A percentile compares a stretch with the other conserved stretches of the same genome.
Evolutionary conservation across 2,329 filamentous ascomycete species (phyloP).

Genomic region (Pseudopyricularia cyperi): DNA sequence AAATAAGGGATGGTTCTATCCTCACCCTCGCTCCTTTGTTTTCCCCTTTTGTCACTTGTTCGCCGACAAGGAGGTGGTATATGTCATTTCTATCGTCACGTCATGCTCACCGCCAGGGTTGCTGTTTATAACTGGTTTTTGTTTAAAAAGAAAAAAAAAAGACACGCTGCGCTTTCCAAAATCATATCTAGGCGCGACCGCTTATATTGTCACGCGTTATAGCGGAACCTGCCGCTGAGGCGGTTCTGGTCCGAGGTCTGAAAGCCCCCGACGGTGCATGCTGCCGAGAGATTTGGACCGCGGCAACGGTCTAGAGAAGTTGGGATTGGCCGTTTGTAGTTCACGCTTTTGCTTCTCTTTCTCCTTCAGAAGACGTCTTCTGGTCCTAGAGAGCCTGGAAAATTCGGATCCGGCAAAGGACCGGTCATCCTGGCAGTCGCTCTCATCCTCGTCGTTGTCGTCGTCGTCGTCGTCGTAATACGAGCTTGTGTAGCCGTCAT

Average conservation of each 20-base stretch:
- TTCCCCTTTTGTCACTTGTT: too few species aligned
- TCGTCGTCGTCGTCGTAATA: background rate
- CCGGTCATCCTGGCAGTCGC: background rate
- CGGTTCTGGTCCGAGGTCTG: background rate
- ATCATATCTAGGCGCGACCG: background rate
- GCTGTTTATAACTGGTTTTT: background rate
- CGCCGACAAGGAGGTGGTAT: background rate
- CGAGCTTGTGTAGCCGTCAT: background rate
- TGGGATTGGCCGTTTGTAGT: background rate
- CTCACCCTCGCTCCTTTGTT: too few species aligned
- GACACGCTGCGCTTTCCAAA: background rate
- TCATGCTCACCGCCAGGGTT: background rate
- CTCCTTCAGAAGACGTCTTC: background rate
- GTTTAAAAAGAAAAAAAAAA: too few species aligned
- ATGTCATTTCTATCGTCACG: background rate
- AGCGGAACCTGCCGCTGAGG: background rate
- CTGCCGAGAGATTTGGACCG: background rate
- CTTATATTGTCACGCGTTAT: background rate
- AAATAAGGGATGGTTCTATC: too few species aligned
- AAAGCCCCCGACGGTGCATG: background rate
- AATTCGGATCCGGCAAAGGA: background rate
- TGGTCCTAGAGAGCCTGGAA: background rate
- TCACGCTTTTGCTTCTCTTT: background rate
- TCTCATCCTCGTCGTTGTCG: background rate
- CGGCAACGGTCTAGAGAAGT: constrained; percentile 3